These are phyloP conservation scores for Malus asiatica DNA, from an alignment of 306 rosid genomes.

Conservation along the genomic window DNA sequence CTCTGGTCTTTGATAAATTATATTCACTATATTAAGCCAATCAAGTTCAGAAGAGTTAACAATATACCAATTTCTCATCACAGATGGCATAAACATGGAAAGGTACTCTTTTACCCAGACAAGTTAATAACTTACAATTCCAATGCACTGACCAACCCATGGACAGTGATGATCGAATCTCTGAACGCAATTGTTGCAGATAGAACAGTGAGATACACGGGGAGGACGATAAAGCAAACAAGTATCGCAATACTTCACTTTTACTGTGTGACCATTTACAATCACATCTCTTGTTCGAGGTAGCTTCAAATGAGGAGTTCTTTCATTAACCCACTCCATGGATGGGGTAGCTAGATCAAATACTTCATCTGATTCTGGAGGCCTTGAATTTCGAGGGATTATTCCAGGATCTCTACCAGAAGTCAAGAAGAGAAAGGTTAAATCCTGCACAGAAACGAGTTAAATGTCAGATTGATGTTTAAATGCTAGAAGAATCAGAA, in stretches of 20 bases:
- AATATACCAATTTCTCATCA: not conserved
- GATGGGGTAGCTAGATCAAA: slow-evolving; percentile 63
- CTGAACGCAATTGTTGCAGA: slow-evolving; percentile 96
- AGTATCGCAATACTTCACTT: slow-evolving; percentile 93
- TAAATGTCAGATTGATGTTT: slow-evolving; percentile 26
- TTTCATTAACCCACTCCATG: slow-evolving; percentile 91
- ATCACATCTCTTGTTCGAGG: slow-evolving; percentile 78
- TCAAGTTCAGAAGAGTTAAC: not conserved
- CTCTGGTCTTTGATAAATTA: not conserved
- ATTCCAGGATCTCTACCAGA: slow-evolving; percentile 96
- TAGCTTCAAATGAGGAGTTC: slow-evolving; percentile 77
- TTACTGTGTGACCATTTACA: slow-evolving; percentile 68
- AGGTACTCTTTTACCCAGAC: not conserved
- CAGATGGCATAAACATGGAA: not conserved
- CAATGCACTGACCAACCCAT: slow-evolving; percentile 99
- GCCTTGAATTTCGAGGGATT: slow-evolving; percentile 71
- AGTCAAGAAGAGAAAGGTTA: slow-evolving; percentile 66
- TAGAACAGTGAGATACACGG: slow-evolving; percentile 94
- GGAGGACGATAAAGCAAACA: slow-evolving; percentile 95
- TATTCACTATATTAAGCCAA: not conserved
- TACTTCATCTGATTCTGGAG: slow-evolving; percentile 71
- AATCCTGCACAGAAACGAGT: slow-evolving; percentile 58
- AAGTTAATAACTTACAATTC: slow-evolving; percentile 54
- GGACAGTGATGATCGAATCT: slow-evolving; percentile 99
- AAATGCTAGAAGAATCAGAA: slow-evolving; percentile 13